These are phyloP conservation scores for Pythium sukuiense DNA, from an alignment of 352 stramenopile genomes.

Conservation along the genomic window DNA sequence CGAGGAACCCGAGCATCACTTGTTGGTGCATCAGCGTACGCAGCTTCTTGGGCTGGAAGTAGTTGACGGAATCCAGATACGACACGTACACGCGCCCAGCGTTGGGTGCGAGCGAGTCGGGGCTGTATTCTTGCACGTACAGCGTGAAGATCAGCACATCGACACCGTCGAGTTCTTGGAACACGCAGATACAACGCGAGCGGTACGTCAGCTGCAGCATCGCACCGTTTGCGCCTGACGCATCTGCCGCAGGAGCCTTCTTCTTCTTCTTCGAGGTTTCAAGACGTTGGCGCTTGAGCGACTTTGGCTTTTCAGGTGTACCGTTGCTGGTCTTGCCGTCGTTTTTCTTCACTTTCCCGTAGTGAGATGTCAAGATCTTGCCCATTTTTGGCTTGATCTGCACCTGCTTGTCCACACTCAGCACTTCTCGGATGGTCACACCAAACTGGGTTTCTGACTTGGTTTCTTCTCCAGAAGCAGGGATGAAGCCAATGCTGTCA, in stretches of 20 bases:
- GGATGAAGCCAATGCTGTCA: slow-evolving; percentile 80
- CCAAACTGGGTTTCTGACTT: slow-evolving; percentile 80
- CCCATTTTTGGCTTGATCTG: slow-evolving; percentile 86
- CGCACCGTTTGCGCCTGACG: slow-evolving; percentile 23
- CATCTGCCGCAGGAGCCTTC: slow-evolving; percentile 24
- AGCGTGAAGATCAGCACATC: slow-evolving; percentile 89
- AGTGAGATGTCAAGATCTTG: slow-evolving; percentile 68
- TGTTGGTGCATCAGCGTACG: slow-evolving; percentile 88
- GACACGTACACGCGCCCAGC: slow-evolving; percentile 85
- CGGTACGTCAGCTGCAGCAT: slow-evolving; percentile 81
- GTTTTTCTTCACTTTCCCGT: slow-evolving; percentile 55
- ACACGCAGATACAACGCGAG: slow-evolving; percentile 89
- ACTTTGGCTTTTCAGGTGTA: slow-evolving; percentile 43
- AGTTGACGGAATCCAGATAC: slow-evolving; percentile 90
- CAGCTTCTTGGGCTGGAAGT: slow-evolving; percentile 88
- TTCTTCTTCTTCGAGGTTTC: slow-evolving; percentile 46
- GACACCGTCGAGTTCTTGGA: slow-evolving; percentile 87
- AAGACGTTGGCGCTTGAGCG: slow-evolving; percentile 61
- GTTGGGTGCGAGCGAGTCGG: slow-evolving; percentile 72
- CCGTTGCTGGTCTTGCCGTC: slow-evolving; percentile 30
- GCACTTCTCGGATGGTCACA: slow-evolving; percentile 83
- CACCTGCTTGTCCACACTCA: slow-evolving; percentile 87
- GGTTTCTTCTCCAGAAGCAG: slow-evolving; percentile 49
- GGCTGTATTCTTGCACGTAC: slow-evolving; percentile 88
- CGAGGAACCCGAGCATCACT: slow-evolving; percentile 86